Evolutionary conservation across 495 filamentous ascomycete species (phyloP).

Genomic region (Aspergillus coremiiformis): DNA sequence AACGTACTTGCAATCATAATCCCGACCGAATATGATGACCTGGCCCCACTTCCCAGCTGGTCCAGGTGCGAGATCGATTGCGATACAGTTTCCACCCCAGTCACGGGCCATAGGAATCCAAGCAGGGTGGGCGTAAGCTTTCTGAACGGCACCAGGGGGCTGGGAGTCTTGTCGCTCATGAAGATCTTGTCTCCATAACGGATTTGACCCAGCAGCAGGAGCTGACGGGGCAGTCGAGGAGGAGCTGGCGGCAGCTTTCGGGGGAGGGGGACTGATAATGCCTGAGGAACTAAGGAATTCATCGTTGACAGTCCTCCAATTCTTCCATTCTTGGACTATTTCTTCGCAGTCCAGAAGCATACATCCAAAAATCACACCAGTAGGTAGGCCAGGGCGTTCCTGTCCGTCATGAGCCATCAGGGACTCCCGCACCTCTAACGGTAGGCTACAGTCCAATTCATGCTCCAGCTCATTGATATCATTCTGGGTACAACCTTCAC

Average conservation of each 20-base stretch:
- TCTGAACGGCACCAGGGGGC: conserved; percentile 77
- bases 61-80: conserved; percentile 88
- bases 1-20: conserved; percentile 98
- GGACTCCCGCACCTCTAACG: conserved; percentile 89
- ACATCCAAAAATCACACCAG: conserved; percentile 82
- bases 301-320: conserved; percentile 88
- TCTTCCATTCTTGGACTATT: conserved; percentile 95
- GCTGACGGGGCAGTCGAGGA: conserved; percentile 48
- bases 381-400: conserved; percentile 84
- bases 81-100: conserved; percentile 97
- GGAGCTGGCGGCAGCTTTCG: conserved; percentile 61
- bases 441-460: conserved; percentile 88
- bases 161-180: conserved; percentile 80
- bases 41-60: conserved; percentile 91
- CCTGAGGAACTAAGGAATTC: conserved; percentile 64
- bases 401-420: conserved; percentile 89
- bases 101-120: conserved; percentile 97
- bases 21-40: conserved; percentile 90
- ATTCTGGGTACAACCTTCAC: conserved; percentile 84
- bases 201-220: conserved; percentile 37
- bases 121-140: conserved; percentile 85
- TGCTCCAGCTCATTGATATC: conserved; percentile 97
- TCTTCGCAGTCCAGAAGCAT: conserved; percentile 99
- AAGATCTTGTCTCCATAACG: conserved; percentile 79
- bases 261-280: conserved; percentile 47